A percentile compares a stretch with the other conserved stretches of the same genome.
phyloP scores from a whole-genome alignment of 2,329 filamentous ascomycete species.

The Beauveria scarabaeidicola region DNA sequence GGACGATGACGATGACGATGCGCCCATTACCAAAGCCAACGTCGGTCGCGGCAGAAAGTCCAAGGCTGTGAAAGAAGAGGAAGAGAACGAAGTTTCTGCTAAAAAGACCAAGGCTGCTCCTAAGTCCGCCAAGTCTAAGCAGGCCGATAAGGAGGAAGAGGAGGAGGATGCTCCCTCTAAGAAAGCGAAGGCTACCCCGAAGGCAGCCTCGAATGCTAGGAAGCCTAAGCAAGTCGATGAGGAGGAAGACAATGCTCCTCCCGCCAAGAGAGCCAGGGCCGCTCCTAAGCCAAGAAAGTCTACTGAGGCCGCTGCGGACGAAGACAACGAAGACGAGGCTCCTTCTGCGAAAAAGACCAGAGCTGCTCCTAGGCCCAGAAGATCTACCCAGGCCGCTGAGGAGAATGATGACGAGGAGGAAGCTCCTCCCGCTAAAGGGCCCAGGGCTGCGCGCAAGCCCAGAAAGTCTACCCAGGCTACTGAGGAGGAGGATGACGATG shows the following conservation, averaged over 20 bases:
- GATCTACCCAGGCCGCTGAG: neutral
- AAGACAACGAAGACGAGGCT: neutral
- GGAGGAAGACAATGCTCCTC: neutral
- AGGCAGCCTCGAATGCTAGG: neutral
- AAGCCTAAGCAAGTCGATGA: neutral
- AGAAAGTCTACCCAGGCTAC: neutral
- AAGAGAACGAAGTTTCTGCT: slow-evolving; percentile 15
- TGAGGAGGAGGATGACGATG: slow-evolving; percentile 15
- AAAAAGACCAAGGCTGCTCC: slow-evolving; percentile 13
- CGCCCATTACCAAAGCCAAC: slow-evolving; percentile 13
- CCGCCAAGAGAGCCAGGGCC: neutral
- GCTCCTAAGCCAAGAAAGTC: neutral
- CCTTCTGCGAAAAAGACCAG: slow-evolving; percentile 15
- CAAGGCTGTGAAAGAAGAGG: slow-evolving; percentile 11
- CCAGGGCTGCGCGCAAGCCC: neutral
- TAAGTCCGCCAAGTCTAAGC: neutral
- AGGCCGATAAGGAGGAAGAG: neutral
- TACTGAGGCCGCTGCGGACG: neutral
- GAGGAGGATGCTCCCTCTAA: neutral
- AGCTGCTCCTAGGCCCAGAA: neutral
- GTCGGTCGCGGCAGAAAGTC: slow-evolving; percentile 15
- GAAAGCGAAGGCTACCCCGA: neutral
- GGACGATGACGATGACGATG: slow-evolving; percentile 14
- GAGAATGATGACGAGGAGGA: slow-evolving; percentile 13
- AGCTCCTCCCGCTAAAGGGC: slow-evolving; percentile 16